Conservation (phyloP, 345 rosid genomes). For the Brassica rapa region DNA sequence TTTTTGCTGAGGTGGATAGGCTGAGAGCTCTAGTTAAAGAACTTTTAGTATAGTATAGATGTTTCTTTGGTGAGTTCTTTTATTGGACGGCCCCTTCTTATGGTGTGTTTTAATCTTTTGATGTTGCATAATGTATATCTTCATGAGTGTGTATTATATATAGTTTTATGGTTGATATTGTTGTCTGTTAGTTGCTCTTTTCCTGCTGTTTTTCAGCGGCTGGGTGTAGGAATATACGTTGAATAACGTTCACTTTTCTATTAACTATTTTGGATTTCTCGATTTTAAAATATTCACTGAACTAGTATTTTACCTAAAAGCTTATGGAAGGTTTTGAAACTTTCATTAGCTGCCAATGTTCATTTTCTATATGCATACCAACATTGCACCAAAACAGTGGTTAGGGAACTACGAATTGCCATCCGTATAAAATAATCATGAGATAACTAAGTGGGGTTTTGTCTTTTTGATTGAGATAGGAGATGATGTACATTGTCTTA, state of each 20-base stretch:
- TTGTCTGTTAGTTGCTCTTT: constrained; percentile 19
- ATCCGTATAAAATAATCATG: constrained; percentile 28
- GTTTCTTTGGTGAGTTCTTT: constrained; percentile 26
- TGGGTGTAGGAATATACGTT: constrained; percentile 20
- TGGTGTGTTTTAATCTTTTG: not conserved
- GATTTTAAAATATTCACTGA: constrained; percentile 3
- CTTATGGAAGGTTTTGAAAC: not conserved
- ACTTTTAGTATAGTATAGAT: not conserved
- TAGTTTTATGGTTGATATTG: constrained; percentile 11
- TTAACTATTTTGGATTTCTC: not conserved
- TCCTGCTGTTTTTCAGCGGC: constrained; percentile 34
- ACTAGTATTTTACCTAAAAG: constrained; percentile 22
- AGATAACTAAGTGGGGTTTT: constrained; percentile 29
- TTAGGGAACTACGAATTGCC: constrained; percentile 2
- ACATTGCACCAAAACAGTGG: constrained; percentile 13
- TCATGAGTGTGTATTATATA: constrained; percentile 8
- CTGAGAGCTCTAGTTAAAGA: no score
- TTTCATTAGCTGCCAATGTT: constrained; percentile 1
- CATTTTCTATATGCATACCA: constrained; percentile 5
- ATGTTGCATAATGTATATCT: not conserved
- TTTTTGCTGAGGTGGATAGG: no score
- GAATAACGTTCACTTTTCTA: not conserved
- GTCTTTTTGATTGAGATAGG: constrained; percentile 34
- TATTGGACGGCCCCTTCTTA: not conserved
- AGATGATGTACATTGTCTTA: not conserved